phyloP scores from a whole-genome alignment of 176 grass and related monocot genomes.

The Musa schizocarpa region DNA sequence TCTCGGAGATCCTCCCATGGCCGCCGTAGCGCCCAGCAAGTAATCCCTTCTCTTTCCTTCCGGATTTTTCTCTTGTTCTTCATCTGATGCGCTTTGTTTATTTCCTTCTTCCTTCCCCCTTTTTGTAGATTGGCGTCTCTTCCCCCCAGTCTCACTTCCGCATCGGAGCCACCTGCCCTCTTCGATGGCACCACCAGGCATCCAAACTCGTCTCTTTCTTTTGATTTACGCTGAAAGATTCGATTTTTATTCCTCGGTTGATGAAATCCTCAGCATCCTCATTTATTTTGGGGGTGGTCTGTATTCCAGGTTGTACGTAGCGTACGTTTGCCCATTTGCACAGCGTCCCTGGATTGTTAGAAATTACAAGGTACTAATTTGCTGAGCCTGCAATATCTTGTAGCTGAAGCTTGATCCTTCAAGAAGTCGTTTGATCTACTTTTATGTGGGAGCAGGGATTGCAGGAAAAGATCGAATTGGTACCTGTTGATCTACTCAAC shows the following conservation, averaged over 20 bases:
- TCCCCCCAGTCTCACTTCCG: conserved; percentile 37
- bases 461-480: conserved; percentile 43
- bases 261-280: not conserved
- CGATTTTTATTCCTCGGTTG: not conserved
- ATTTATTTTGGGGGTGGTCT: not conserved
- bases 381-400: too few relatives aligned
- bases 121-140: conserved; percentile 22
- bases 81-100: too few relatives aligned
- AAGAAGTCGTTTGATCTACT: not conserved
- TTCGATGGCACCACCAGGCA: conserved; percentile 75
- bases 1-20: too few relatives aligned
- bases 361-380: conserved; percentile 54
- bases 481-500: conserved; percentile 45
- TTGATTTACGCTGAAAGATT: not conserved
- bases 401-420: too few relatives aligned
- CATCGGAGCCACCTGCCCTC: conserved; percentile 41
- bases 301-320: conserved; percentile 52
- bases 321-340: conserved; percentile 58
- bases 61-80: too few relatives aligned
- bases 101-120: not conserved
- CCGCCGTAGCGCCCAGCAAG: too few relatives aligned
- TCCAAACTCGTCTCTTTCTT: not conserved
- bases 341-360: conserved; percentile 59
- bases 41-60: too few relatives aligned
- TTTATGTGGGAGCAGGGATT: conserved; percentile 29